Base-by-base conservation (phyloP, 2,329 filamentous ascomycete species). In the Aaosphaeria arxii region DNA sequence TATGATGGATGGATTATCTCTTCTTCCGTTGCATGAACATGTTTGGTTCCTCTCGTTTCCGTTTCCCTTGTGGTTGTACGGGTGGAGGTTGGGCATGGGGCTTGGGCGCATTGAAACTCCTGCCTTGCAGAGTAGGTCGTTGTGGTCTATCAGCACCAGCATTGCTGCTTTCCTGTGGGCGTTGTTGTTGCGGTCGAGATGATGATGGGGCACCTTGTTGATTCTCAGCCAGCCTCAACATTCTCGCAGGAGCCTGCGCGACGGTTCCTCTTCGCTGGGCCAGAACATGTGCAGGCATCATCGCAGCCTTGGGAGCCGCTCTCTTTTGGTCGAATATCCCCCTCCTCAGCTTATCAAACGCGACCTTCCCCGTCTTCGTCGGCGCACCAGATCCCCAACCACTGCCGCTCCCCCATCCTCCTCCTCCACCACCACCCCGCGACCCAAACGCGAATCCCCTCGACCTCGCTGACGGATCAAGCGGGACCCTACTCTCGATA, bases 291-390 rank as follows among this genome's bases (percentile, higher is more conserved):
- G 55, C 50, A 7, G 66, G 61, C 44, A 65, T 61, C 11, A 59
- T 57, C 5, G 57, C 51, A 5, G 62, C 63, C 30, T 57, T 62
- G 4, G 66, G 64, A 4, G 63, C 57, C 7, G 66, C 66, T 24
- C 56, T 54, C 32, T 64, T 66, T 43, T 60, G 58, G 41, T 69
- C 64, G 43, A 62, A 67, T 47, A 67, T 64, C 30, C 61, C 62
- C 42, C 63, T 52, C 49, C 57, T 59, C 6, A 69, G 47, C 47
- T 69, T 69, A 44, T 69, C 66, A 43, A 69, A 57, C n/a, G 58
- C 62, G 6, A 54, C 63, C 42, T 66, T 67, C n/a, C 66, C 66
- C 1, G 66, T 68, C 50, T 67, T 67, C 13, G 59, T 36, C 6
- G 66, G 66, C 6, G 64, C 58, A 11, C 56, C 58, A 35, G 48